Conservation (phyloP, 2,329 filamentous ascomycete species). For the Daldinia eschscholtzii region DNA sequence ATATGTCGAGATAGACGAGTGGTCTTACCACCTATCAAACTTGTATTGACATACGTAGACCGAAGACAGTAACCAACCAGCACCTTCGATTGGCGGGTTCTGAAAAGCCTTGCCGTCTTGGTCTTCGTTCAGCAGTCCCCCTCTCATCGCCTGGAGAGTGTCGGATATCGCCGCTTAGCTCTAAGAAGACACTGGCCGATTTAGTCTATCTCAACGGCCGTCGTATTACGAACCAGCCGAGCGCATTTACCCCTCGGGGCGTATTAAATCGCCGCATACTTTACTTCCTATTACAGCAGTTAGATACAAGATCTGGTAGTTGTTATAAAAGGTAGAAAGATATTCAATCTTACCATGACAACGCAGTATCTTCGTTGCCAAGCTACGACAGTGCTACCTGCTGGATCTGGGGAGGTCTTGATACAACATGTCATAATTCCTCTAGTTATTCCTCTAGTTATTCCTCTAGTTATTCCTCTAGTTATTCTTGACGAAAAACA, state of each 20-base stretch:
- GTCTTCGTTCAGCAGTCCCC: slow-evolving; percentile 28
- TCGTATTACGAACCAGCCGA: slow-evolving; percentile 9
- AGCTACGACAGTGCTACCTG: slow-evolving; percentile 20
- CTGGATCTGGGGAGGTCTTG: slow-evolving; percentile 11
- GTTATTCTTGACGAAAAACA: not conserved
- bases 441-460: no score
- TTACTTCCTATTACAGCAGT: slow-evolving; percentile 29
- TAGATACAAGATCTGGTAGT: slow-evolving; percentile 5
- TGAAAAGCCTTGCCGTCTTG: slow-evolving; percentile 16
- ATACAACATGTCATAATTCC: not conserved
- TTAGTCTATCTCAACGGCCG: slow-evolving; percentile 22
- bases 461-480: no score
- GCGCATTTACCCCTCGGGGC: not conserved
- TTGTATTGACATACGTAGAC: not conserved
- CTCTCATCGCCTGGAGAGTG: not conserved
- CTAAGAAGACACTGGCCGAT: not conserved
- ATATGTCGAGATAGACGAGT: slow-evolving; percentile 17
- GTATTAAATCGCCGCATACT: slow-evolving; percentile 7
- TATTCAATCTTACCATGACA: not conserved
- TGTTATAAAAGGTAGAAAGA: slow-evolving; percentile 4
- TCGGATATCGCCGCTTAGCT: slow-evolving; percentile 5
- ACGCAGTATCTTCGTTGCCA: slow-evolving; percentile 6
- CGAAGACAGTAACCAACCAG: slow-evolving; percentile 2
- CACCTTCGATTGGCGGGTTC: slow-evolving; percentile 34
- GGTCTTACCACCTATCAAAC: not conserved